Evolutionary conservation across 2,329 filamentous ascomycete genomes (phyloP), one percentile per base, ranked within the genome.

Genomic region (Aureobasidium sp.): DNA sequence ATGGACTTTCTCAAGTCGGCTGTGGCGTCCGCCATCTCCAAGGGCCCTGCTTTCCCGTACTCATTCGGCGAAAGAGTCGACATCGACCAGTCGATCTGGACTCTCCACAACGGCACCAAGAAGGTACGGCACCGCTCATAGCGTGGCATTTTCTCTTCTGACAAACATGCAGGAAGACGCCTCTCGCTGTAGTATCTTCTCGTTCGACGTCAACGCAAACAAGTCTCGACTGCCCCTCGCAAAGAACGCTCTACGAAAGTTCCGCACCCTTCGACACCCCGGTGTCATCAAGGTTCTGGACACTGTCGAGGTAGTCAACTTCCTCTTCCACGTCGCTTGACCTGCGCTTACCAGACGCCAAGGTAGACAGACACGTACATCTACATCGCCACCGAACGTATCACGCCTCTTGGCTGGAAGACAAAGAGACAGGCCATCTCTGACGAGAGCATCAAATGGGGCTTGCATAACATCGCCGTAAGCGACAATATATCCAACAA

Each of bases 1-100:
- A 98, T 98, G 93, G 90, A 98, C 70, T 97, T 97, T 66, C 80
- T 98, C 66, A 97, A 97, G 73, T 97, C 90, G 57, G 93, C 93
- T 49, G 90, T 97, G 67, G 91, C 90, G 40, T 97, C 93, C 57
- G 91, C 90, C 62, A 97, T 98, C 64, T 88, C 93, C 40, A 93
- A 95, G 69, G 90, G 91, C 2, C 90, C 90, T 50, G 85, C 90
- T 5, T 95, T 96, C 66, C 90, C 90, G 4, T 97, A 95, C 68
- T 85, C 80, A 42, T 93, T 97, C 66, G 91, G 90, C 63, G 93
- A 98, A 70, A 83, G 86, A 68, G 86, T 97, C 56, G 91, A 97
- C 67, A 78, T 93, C 50, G 88, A 94, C 68, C 84, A 93, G 65
- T 95, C 91, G 22, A 90, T 97, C 63, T 98, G 93, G 90, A 88